Evolutionary conservation across 768 basidiomycete genomes (phyloP).

Genomic region (Antrodiella citrinella): DNA sequence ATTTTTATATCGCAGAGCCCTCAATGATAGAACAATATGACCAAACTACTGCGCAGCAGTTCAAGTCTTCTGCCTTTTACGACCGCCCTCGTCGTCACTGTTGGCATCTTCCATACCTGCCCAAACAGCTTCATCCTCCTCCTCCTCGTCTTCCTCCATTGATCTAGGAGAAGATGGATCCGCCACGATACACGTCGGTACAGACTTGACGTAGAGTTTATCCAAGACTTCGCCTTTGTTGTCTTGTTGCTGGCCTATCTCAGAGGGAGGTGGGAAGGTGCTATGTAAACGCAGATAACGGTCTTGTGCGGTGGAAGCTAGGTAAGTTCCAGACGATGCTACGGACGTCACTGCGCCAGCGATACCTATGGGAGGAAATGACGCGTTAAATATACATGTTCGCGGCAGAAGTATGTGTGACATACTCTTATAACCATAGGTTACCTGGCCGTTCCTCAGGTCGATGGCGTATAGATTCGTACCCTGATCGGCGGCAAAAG

Average conservation of each 20-base stretch:
- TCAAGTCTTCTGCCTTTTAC: conserved; percentile 16
- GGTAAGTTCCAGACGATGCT: conserved; percentile 40
- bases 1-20: no score
- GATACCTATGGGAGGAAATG: conserved; percentile 37
- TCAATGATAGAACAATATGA: no score
- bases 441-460: conserved; percentile 53
- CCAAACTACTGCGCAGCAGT: background rate
- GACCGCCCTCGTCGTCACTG: conserved; percentile 26
- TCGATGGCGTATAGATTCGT: conserved; percentile 61
- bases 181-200: conserved; percentile 60
- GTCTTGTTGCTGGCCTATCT: conserved; percentile 42
- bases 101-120: conserved; percentile 50
- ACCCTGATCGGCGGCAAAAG: conserved; percentile 61
- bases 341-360: conserved; percentile 64
- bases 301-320: conserved; percentile 62
- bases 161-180: conserved; percentile 23
- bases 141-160: conserved; percentile 24
- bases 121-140: conserved; percentile 61
- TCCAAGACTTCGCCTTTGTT: conserved; percentile 53
- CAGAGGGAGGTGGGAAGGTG: conserved; percentile 40
- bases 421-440: conserved; percentile 63
- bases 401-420: background rate
- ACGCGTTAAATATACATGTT: background rate
- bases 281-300: conserved; percentile 67
- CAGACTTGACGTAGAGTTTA: conserved; percentile 54